These are phyloP conservation scores for Plasmodium berghei DNA, from an alignment of 169 alveolate species.

Conservation along the genomic window DNA sequence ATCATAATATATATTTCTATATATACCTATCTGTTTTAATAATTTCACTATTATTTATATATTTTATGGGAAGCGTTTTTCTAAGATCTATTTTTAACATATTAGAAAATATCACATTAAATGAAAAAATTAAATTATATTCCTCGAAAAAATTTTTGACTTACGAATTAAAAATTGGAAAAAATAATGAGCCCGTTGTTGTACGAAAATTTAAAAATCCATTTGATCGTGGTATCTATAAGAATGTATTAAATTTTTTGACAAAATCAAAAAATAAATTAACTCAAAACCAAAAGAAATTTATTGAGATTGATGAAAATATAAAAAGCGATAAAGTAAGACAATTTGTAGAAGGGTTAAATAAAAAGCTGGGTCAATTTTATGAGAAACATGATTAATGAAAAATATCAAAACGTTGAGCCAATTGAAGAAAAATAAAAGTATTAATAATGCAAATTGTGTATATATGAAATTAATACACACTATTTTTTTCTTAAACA, in stretches of 20 bases:
- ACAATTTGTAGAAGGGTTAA: constrained; percentile 47
- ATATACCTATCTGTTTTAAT: constrained; percentile 6
- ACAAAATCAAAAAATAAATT: constrained; percentile 37
- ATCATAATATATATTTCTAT: neutral
- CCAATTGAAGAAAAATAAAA: no score
- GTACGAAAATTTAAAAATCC: constrained; percentile 53
- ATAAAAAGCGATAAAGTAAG: constrained; percentile 13
- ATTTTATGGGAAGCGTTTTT: constrained; percentile 49
- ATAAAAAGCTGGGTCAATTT: constrained; percentile 1
- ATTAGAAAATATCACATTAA: constrained; percentile 66
- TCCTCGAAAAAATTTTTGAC: constrained; percentile 37
- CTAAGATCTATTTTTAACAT: constrained; percentile 35
- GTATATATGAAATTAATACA: no score
- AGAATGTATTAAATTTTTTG: constrained; percentile 34
- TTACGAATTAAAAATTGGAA: constrained; percentile 31
- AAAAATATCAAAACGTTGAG: no score
- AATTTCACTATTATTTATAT: constrained; percentile 8
- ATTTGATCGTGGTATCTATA: constrained; percentile 36
- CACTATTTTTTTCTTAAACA: no score
- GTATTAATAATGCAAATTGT: no score
- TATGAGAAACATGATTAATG: neutral
- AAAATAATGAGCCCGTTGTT: constrained; percentile 56
- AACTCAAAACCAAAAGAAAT: constrained; percentile 5
- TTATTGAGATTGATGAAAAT: constrained; percentile 21
- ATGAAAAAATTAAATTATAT: constrained; percentile 60